Percentiles rank a stretch among this genome's conserved stretches.
Conservation (phyloP, 768 basidiomycete genomes). For the Boletus coccyginus region DNA sequence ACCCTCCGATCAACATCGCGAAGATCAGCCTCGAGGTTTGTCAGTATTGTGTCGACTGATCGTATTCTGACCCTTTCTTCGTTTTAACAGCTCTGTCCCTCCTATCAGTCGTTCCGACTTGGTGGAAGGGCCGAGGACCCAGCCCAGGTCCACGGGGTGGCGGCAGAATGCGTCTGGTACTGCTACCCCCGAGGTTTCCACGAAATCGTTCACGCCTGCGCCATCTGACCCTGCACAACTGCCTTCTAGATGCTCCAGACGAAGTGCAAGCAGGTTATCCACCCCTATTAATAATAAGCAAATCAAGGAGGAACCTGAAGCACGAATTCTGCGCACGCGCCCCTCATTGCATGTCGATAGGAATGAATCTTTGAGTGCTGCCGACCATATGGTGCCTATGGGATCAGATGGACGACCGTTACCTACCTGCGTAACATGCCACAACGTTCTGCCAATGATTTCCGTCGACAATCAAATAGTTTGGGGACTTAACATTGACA, state of each 20-base stretch:
- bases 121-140: conserved; percentile 25
- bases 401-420: conserved; percentile 66
- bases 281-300: conserved; percentile 32
- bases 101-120: conserved; percentile 31
- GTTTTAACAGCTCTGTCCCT: conserved; percentile 21
- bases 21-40: conserved; percentile 28
- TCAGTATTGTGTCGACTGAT: conserved; percentile 5
- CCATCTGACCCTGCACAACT: conserved; percentile 25
- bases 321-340: conserved; percentile 50
- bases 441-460: conserved; percentile 71
- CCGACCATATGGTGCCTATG: conserved; percentile 44
- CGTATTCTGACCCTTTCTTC: conserved; percentile 10
- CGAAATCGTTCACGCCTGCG: conserved; percentile 38
- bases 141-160: conserved; percentile 57
- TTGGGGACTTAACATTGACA: conserved; percentile 62
- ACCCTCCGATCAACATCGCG: conserved; percentile 21
- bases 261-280: conserved; percentile 31
- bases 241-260: conserved; percentile 29
- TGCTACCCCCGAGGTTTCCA: conserved; percentile 47
- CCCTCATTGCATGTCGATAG: conserved; percentile 36
- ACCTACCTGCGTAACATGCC: conserved; percentile 71
- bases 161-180: conserved; percentile 45
- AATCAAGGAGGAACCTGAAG: conserved; percentile 50
- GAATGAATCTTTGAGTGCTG: conserved; percentile 37
- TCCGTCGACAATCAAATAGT: conserved; percentile 72